Evolutionary conservation across 129 eudicot genomes (phyloP).

Genomic region (Centella asiatica): DNA sequence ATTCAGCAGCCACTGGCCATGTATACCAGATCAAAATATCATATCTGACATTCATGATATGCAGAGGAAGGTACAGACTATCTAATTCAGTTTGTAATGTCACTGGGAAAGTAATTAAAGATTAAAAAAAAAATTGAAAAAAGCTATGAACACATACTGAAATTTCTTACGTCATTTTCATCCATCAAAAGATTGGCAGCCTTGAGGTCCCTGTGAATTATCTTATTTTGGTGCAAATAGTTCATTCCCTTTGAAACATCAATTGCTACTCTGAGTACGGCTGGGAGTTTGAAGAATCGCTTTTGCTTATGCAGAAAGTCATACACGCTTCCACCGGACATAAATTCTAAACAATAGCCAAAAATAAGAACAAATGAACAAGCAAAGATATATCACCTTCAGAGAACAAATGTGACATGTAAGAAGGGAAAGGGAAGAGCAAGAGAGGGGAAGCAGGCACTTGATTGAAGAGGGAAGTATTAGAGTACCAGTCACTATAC

Average conservation of each 20-base stretch:
- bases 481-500: constrained; percentile 74
- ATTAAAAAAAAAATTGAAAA: not conserved
- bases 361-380: constrained; percentile 4
- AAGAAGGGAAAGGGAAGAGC: not conserved
- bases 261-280: constrained; percentile 56
- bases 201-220: constrained; percentile 87
- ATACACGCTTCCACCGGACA: constrained; percentile 86
- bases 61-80: not conserved
- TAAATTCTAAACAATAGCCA: constrained; percentile 44
- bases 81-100: not conserved
- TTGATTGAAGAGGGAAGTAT: not conserved
- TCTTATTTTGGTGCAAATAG: constrained; percentile 76
- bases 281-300: constrained; percentile 59
- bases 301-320: constrained; percentile 68
- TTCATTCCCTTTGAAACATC: constrained; percentile 90
- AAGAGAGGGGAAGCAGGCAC: not conserved
- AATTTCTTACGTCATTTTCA: constrained; percentile 65
- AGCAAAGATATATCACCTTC: not conserved
- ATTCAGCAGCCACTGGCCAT: not conserved
- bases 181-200: constrained; percentile 90
- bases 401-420: constrained; percentile 3
- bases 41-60: constrained; percentile 1
- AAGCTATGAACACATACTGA: constrained; percentile 1
- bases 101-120: not conserved
- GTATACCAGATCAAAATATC: not conserved